Percentiles rank a stretch among this genome's conserved stretches.
Evolutionary conservation across 108 stramenopile genomes (phyloP).

Genomic region (Skeletonema costatum): DNA sequence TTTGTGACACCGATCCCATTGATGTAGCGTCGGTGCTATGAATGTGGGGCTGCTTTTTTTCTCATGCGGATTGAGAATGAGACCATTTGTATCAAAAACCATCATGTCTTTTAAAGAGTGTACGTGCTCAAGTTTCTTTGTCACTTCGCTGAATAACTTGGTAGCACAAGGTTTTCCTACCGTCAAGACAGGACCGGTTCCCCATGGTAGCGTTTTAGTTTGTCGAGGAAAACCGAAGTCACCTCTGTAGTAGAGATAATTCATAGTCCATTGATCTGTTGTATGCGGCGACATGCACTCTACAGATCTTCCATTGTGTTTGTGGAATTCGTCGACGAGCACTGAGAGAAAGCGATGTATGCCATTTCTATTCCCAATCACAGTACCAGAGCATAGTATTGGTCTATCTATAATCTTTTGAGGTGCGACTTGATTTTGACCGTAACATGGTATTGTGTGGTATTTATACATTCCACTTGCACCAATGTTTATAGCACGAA

Average conservation of each 20-base stretch:
- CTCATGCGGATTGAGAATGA: conserved; percentile 48
- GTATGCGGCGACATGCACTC: conserved; percentile 58
- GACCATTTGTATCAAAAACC: conserved; percentile 17
- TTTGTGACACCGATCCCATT: conserved; percentile 41
- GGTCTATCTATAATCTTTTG: conserved; percentile 60
- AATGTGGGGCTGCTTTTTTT: conserved; percentile 14
- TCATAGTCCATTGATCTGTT: conserved; percentile 82
- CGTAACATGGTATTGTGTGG: conserved; percentile 39
- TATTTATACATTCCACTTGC: conserved; percentile 12
- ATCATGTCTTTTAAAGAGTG: conserved; percentile 41
- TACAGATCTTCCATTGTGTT: conserved; percentile 41
- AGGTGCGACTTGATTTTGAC: conserved; percentile 27
- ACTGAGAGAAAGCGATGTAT: conserved; percentile 66
- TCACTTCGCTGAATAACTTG: not conserved
- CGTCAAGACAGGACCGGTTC: conserved; percentile 50
- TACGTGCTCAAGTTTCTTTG: not conserved
- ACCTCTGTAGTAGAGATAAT: conserved; percentile 73
- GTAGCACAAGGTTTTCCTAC: conserved; percentile 44
- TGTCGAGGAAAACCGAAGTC: conserved; percentile 34
- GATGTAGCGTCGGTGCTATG: conserved; percentile 44
- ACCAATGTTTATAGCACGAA: conserved; percentile 43
- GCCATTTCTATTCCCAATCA: conserved; percentile 65
- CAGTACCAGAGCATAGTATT: conserved; percentile 82
- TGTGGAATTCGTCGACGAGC: conserved; percentile 69
- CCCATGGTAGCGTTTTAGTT: conserved; percentile 46